Base-by-base conservation (phyloP, 371 early-diverging fungal genomes). In the Thermomucor indicae-seudaticae region DNA sequence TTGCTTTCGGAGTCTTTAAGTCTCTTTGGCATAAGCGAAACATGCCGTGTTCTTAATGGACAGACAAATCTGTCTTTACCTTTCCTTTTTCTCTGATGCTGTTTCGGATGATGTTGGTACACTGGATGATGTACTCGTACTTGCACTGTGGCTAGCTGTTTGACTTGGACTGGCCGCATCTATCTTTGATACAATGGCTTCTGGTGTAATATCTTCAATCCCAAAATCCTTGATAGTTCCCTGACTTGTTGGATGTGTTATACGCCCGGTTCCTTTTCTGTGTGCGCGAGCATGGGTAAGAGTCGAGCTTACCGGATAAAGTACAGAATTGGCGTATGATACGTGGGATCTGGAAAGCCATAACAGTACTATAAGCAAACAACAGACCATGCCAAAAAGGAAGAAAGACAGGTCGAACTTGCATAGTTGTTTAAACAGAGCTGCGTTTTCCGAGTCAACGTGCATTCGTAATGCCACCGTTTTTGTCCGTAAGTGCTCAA, bases 1-100 rank as follows among this genome's bases (percentile, higher is more conserved):
- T 32, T 70, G 65, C 17, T 60, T 57, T 43, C 59, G 60, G 4
- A 70, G 23, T 34, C 74, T 73, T 51, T 4, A 2, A 28, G 1
- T 41, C 32, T n/a, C 3, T 31, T 24, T 5, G 12, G 17, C 28
- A 11, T 45, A 6, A 29, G 35, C 35, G 3, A 43, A n/a, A n/a
- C n/a, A n/a, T n/a, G n/a, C n/a, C n/a, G n/a, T n/a, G n/a, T n/a
- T n/a, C n/a, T n/a, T n/a, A n/a, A n/a, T n/a, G n/a, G n/a, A n/a
- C n/a, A n/a, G n/a, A n/a, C 2, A 12, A 3, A 22, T 29, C 4
- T 6, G 5, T 32, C 0, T 49, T 31, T 44, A 60, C 61, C 43
- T 55, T 48, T 60, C 61, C 46, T 60, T 55, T 32, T 52, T 55
- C n/a, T n/a, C n/a, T n/a, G n/a, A n/a, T n/a, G n/a, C n/a, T n/a